phyloP scores from a whole-genome alignment of 192 early-diverging fungal genomes.

The Backusella macrospora region DNA sequence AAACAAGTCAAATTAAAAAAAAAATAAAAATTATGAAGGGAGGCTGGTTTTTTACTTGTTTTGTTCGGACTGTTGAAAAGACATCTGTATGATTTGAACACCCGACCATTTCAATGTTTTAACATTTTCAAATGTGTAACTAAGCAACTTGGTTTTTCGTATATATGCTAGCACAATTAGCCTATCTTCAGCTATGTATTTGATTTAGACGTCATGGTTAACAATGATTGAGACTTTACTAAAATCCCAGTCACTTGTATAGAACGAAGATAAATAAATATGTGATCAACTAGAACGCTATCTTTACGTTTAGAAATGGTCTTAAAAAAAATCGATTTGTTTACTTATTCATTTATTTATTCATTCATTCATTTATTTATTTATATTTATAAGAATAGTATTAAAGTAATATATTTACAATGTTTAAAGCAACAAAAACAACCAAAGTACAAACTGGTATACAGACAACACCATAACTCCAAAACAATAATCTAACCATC shows the following conservation, averaged over 20 bases:
- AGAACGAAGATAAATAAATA: no score
- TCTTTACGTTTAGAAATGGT: no score
- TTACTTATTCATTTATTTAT: conserved; percentile 19
- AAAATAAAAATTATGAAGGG: background rate
- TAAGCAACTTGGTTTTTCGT: no score
- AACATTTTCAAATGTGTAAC: background rate
- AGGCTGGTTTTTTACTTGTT: conserved; percentile 7
- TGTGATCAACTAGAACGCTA: no score
- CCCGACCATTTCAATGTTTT: background rate
- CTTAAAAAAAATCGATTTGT: background rate
- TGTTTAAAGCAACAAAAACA: conserved; percentile 36
- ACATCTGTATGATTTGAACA: background rate
- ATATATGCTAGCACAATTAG: no score
- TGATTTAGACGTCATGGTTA: no score
- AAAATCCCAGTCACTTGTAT: no score
- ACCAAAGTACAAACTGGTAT: conserved; percentile 40
- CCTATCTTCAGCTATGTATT: no score
- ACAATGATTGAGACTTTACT: no score
- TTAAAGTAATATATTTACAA: conserved; percentile 28
- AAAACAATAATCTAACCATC: conserved; percentile 68
- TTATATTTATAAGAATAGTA: background rate
- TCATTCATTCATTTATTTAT: no score
- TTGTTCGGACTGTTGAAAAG: background rate
- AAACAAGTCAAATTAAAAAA: background rate
- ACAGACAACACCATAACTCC: conserved; percentile 60